Conservation (phyloP, 768 basidiomycete species). For the Epithele typhae region DNA sequence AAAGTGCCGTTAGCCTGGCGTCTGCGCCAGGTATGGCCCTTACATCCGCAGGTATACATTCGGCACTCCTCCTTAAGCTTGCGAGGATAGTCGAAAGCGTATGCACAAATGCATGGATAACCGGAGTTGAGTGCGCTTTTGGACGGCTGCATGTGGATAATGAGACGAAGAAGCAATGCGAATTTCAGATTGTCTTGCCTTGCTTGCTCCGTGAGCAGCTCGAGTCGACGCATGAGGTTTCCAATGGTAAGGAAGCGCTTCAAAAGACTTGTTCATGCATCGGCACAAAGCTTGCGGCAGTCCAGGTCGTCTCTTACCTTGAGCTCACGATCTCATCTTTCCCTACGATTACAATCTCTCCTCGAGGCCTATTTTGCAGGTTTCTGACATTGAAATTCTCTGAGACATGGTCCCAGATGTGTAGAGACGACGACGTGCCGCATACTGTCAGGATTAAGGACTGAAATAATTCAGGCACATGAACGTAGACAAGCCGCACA, state of each 20-base stretch:
- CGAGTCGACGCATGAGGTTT: conserved; percentile 61
- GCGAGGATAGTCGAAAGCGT: conserved; percentile 51
- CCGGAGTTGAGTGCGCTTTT: conserved; percentile 23
- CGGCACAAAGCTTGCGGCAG: neutral
- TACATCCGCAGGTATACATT: neutral
- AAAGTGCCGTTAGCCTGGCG: conserved; percentile 18
- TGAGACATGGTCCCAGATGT: conserved; percentile 52
- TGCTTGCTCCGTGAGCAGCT: conserved; percentile 51
- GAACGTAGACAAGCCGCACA: conserved; percentile 39
- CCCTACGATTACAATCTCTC: conserved; percentile 47
- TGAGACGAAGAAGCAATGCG: too few species aligned
- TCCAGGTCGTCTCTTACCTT: conserved; percentile 40
- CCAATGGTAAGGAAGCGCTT: conserved; percentile 67
- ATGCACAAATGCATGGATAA: conserved; percentile 64
- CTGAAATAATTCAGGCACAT: conserved; percentile 43
- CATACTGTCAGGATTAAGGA: conserved; percentile 54
- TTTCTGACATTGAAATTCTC: conserved; percentile 56
- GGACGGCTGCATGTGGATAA: neutral
- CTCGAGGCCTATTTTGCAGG: conserved; percentile 29
- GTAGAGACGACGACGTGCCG: conserved; percentile 64
- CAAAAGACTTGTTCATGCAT: conserved; percentile 42
- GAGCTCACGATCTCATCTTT: conserved; percentile 50
- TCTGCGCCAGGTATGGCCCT: neutral
- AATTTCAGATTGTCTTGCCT: conserved; percentile 4
- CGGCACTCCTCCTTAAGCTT: conserved; percentile 37